Evolutionary conservation across 768 basidiomycete species (phyloP), one percentile per base, ranked within the genome.

Genomic region (Leucogyrophana mollusca): DNA sequence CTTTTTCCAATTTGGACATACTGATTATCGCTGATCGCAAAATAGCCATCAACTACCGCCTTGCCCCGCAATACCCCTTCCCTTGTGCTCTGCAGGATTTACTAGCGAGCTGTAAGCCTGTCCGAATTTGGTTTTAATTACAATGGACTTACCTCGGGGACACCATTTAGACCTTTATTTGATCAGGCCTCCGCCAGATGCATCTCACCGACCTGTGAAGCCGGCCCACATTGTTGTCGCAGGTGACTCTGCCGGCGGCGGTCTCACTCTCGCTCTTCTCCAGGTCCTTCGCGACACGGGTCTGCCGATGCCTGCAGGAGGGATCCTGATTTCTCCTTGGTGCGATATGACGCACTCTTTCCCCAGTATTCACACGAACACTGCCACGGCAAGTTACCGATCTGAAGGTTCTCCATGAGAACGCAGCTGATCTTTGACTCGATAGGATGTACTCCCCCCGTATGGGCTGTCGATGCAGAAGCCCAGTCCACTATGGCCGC

Each of bases 41-140:
- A 24, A 9, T 49, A 88, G 86, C 87, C 47, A 74, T 90, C 44
- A 87, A 87, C 52, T 90, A 90, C 57, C 79, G 87, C 32, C 79
- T 94, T n/a, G 88, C 94, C 11, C 95, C 95, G 0, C 95, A 97
- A 66, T 98, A 95, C 56, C 95, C 95, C 1, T 97, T 96, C 61
- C 95, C 95, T 11, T 92, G 90, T 53, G 90, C 86, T 1, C 67
- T 97, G 6, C 94, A 96, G 56, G 95, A 98, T 64, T 71, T 84
- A 25, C 59, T 98, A 9, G 90, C 95, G 2, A 85, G 93, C 7
- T 98, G 90, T 91, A 55, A 55, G 83, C 21, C 32, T 17, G 4
- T 5, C 4, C 21, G 27, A 24, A 2, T 6, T 30, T 30, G 6
- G 22, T 30, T 25, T n/a, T 41, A 21, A n/a, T 38, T 34, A 17